A percentile compares a stretch with the other conserved stretches of the same genome.
Conservation (phyloP, 768 basidiomycete genomes). For the Tephrocybe sp. region DNA sequence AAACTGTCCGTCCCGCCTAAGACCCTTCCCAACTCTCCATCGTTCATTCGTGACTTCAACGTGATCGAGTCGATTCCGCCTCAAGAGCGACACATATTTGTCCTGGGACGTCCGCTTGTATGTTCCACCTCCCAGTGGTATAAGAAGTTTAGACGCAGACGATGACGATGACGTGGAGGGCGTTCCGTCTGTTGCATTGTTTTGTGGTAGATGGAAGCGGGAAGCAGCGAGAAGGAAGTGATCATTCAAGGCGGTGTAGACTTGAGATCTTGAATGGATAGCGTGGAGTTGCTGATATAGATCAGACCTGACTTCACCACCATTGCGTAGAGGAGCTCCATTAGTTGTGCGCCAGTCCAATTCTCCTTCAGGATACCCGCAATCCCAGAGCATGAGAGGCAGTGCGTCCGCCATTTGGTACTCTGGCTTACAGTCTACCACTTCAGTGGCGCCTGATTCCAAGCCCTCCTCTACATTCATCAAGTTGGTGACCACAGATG, state of each 20-base stretch:
- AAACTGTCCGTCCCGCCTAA: slow-evolving; percentile 44
- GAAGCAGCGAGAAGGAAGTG: slow-evolving; percentile 65
- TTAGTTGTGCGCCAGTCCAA: slow-evolving; percentile 67
- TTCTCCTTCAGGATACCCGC: slow-evolving; percentile 65
- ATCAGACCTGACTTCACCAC: slow-evolving; percentile 29
- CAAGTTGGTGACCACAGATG: slow-evolving; percentile 67
- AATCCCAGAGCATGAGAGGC: slow-evolving; percentile 91
- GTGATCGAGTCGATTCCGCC: slow-evolving; percentile 65
- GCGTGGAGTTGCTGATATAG: slow-evolving; percentile 55
- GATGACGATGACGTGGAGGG: not conserved
- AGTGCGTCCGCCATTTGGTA: slow-evolving; percentile 94
- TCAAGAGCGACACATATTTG: slow-evolving; percentile 68
- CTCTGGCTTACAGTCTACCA: slow-evolving; percentile 75
- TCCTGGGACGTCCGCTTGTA: slow-evolving; percentile 47
- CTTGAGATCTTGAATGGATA: slow-evolving; percentile 58
- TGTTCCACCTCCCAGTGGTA: slow-evolving; percentile 75
- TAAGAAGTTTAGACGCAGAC: slow-evolving; percentile 29
- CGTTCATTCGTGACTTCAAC: slow-evolving; percentile 76
- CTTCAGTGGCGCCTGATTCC: slow-evolving; percentile 38
- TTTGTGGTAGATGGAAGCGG: slow-evolving; percentile 42
- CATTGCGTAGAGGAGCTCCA: slow-evolving; percentile 14
- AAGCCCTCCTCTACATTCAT: slow-evolving; percentile 65
- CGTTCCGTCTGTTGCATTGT: slow-evolving; percentile 31
- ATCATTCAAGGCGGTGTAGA: slow-evolving; percentile 61
- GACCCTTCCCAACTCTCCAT: slow-evolving; percentile 71